A percentile compares a stretch with the other conserved stretches of the same genome.
Evolutionary conservation across 768 basidiomycete species (phyloP).

Genomic region (Daedaleopsis nitida): DNA sequence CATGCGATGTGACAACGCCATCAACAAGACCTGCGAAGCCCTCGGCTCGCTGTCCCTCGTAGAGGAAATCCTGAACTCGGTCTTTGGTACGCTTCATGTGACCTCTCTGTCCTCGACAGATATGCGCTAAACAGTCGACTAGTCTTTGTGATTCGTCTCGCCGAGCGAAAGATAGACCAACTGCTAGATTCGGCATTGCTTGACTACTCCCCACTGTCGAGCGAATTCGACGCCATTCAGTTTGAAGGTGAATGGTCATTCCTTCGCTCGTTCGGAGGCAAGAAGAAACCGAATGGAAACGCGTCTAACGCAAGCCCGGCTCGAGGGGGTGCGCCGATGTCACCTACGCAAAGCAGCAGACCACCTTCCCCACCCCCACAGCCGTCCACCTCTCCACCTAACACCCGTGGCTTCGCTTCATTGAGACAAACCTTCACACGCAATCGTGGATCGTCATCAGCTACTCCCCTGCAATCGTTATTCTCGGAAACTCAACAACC

Average conservation of each 20-base stretch:
- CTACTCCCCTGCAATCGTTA: conserved; percentile 50
- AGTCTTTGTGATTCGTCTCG: conserved; percentile 96
- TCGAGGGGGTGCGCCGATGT: conserved; percentile 44
- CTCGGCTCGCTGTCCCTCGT: conserved; percentile 83
- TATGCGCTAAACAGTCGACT: neutral
- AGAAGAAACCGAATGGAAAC: conserved; percentile 41
- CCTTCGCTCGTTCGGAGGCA: conserved; percentile 72
- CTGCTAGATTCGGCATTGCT: conserved; percentile 82
- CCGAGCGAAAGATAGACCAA: conserved; percentile 86
- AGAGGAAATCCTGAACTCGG: conserved; percentile 91
- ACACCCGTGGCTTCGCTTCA: conserved; percentile 57
- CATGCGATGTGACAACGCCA: conserved; percentile 80
- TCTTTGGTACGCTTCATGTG: conserved; percentile 66
- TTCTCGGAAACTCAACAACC: conserved; percentile 40
- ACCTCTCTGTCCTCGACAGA: conserved; percentile 3
- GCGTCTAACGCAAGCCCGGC: conserved; percentile 11
- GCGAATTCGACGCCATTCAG: conserved; percentile 78
- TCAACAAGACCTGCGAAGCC: conserved; percentile 79
- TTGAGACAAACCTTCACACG: conserved; percentile 64
- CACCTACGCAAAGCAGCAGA: conserved; percentile 48
- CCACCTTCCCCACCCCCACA: conserved; percentile 55
- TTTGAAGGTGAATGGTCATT: conserved; percentile 98
- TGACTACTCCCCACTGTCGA: conserved; percentile 77
- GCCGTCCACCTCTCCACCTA: conserved; percentile 48
- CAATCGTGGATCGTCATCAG: conserved; percentile 45